Conservation (phyloP, 805 yeast genomes). For the Ogataea pignaliae region DNA sequence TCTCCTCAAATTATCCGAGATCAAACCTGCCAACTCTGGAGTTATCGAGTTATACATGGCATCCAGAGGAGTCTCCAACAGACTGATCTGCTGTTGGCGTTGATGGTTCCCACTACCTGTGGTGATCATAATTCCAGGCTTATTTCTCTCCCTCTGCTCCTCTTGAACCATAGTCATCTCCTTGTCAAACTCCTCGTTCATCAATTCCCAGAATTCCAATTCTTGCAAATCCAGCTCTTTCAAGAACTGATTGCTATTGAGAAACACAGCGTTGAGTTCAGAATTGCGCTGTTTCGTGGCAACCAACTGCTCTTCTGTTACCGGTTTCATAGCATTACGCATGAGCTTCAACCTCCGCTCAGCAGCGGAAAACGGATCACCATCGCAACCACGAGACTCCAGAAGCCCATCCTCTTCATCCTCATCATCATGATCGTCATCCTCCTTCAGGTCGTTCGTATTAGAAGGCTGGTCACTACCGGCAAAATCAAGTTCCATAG, state of each 20-base stretch:
- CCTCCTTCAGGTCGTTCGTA: neutral
- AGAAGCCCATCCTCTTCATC: too few species aligned
- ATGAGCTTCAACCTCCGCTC: slow-evolving; percentile 23
- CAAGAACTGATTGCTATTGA: slow-evolving; percentile 24
- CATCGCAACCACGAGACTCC: neutral
- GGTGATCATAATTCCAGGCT: slow-evolving; percentile 1
- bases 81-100: slow-evolving; percentile 3
- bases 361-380: slow-evolving; percentile 15
- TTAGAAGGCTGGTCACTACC: too few species aligned
- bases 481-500: neutral
- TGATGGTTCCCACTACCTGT: neutral
- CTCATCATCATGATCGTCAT: slow-evolving; percentile 1
- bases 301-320: slow-evolving; percentile 21
- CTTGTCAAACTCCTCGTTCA: slow-evolving; percentile 30
- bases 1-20: slow-evolving; percentile 15
- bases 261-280: slow-evolving; percentile 24
- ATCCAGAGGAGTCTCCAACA: slow-evolving; percentile 22
- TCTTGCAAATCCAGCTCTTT: slow-evolving; percentile 26
- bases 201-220: slow-evolving; percentile 27
- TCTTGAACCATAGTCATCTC: slow-evolving; percentile 19
- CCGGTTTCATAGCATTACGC: slow-evolving; percentile 25
- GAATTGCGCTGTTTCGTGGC: slow-evolving; percentile 20
- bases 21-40: slow-evolving; percentile 13
- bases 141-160: slow-evolving; percentile 6
- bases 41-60: slow-evolving; percentile 13